Percentiles rank a stretch among this genome's conserved stretches.
Evolutionary conservation across 2,329 filamentous ascomycete species (phyloP).

Genomic region (Ascosphaera aggregata): DNA sequence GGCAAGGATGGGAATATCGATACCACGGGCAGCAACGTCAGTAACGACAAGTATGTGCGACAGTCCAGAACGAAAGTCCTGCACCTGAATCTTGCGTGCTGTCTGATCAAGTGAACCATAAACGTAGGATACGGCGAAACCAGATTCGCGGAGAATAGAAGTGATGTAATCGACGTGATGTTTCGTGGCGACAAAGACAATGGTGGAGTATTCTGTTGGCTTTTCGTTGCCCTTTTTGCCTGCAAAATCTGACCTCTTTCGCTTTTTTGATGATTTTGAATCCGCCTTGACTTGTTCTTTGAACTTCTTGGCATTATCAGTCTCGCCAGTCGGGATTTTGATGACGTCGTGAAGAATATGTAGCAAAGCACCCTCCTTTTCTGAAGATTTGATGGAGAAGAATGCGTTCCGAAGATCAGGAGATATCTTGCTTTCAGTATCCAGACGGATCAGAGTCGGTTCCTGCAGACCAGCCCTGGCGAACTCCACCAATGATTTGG

Average conservation of each 20-base stretch:
- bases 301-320: slow-evolving; percentile 26
- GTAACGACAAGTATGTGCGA: slow-evolving; percentile 89
- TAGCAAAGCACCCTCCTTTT: slow-evolving; percentile 82
- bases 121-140: slow-evolving; percentile 78
- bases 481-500: slow-evolving; percentile 87
- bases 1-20: slow-evolving; percentile 86
- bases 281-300: slow-evolving; percentile 24
- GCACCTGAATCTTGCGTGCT: slow-evolving; percentile 74
- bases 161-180: slow-evolving; percentile 92
- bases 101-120: slow-evolving; percentile 91
- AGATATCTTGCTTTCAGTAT: slow-evolving; percentile 88
- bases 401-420: slow-evolving; percentile 91
- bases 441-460: slow-evolving; percentile 67
- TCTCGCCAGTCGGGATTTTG: slow-evolving; percentile 52
- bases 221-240: slow-evolving; percentile 36
- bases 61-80: slow-evolving; percentile 63
- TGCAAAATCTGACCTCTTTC: slow-evolving; percentile 25
- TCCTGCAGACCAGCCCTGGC: slow-evolving; percentile 84
- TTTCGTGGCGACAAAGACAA: slow-evolving; percentile 85
- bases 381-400: slow-evolving; percentile 74
- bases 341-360: slow-evolving; percentile 83
- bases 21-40: slow-evolving; percentile 87
- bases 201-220: slow-evolving; percentile 76
- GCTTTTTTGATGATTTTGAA: slow-evolving; percentile 20
- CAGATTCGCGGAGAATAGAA: slow-evolving; percentile 51